A percentile compares a stretch with the other conserved stretches of the same genome.
These are phyloP conservation scores for Coffea humblotiana DNA, from an alignment of 305 asterid species.

Conservation along the genomic window DNA sequence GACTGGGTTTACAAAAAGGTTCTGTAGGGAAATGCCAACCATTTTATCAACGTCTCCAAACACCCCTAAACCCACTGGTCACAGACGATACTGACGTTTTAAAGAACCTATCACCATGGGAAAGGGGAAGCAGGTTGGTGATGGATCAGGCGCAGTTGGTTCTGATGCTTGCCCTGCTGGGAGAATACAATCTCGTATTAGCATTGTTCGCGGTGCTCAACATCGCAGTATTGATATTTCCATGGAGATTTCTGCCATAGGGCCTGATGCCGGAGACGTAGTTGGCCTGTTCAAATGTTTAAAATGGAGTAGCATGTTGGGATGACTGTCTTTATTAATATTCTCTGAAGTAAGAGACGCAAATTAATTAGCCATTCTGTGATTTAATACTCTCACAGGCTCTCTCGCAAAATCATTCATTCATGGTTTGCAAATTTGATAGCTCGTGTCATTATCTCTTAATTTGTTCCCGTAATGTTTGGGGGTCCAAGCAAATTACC, in stretches of 20 bases:
- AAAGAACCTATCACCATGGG: slow-evolving; percentile 70
- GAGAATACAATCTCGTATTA: slow-evolving; percentile 60
- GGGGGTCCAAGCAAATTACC: too few relatives aligned
- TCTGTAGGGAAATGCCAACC: slow-evolving; percentile 72
- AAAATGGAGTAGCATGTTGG: slow-evolving; percentile 23
- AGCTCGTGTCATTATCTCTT: too few relatives aligned
- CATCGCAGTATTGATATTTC: slow-evolving; percentile 98
- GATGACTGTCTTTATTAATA: not conserved
- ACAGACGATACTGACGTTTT: slow-evolving; percentile 81
- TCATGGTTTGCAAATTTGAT: too few relatives aligned
- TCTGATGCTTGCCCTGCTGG: slow-evolving; percentile 60
- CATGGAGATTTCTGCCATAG: slow-evolving; percentile 59
- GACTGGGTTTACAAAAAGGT: slow-evolving; percentile 73
- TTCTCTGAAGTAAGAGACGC: not conserved
- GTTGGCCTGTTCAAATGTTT: slow-evolving; percentile 73
- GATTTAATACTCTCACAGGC: too few relatives aligned
- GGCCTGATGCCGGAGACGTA: slow-evolving; percentile 45
- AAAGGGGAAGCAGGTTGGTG: slow-evolving; percentile 25
- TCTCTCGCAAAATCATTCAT: too few relatives aligned
- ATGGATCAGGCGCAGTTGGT: slow-evolving; percentile 43
- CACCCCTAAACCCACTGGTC: slow-evolving; percentile 84
- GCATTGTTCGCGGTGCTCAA: slow-evolving; percentile 60
- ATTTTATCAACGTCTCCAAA: slow-evolving; percentile 78
- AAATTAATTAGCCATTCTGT: not conserved
- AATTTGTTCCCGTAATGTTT: too few relatives aligned